These are phyloP conservation scores for Penicillium simplicissimum DNA, from an alignment of 495 filamentous ascomycete species.

Conservation along the genomic window DNA sequence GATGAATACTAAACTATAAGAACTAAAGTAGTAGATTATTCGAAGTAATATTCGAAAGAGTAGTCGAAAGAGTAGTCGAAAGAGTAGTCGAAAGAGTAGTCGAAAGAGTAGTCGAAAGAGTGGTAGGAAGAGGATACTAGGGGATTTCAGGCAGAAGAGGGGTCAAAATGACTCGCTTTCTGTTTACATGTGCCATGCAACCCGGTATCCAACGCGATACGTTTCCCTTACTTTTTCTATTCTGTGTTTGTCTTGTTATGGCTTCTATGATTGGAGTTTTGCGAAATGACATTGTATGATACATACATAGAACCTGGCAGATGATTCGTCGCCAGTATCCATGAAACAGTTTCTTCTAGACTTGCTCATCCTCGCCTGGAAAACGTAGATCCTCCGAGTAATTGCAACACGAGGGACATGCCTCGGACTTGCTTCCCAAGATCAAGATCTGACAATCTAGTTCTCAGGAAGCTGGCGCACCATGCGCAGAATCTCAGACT, in stretches of 20 bases:
- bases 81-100: too few relatives aligned
- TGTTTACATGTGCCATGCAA: too few relatives aligned
- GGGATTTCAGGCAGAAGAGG: too few relatives aligned
- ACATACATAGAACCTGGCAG: constrained; percentile 18
- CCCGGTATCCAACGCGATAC: constrained; percentile 2
- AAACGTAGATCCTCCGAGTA: background rate
- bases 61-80: too few relatives aligned
- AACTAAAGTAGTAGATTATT: too few relatives aligned
- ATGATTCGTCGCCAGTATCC: background rate
- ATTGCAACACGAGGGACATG: background rate
- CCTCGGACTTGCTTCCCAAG: background rate
- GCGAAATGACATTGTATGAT: constrained; percentile 25
- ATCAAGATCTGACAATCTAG: constrained; percentile 2
- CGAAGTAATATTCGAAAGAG: too few relatives aligned
- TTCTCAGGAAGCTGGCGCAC: constrained; percentile 51
- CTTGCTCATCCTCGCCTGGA: background rate
- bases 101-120: too few relatives aligned
- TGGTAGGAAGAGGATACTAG: too few relatives aligned
- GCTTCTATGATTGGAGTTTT: constrained; percentile 8
- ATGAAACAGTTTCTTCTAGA: background rate
- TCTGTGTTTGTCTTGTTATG: background rate
- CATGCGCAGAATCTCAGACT: constrained; percentile 84
- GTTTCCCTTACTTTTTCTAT: background rate
- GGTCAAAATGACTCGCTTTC: too few relatives aligned
- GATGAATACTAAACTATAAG: too few relatives aligned